Evolutionary conservation across 257 asterid species (phyloP).

Genomic region (Solanum bulbocastanum): DNA sequence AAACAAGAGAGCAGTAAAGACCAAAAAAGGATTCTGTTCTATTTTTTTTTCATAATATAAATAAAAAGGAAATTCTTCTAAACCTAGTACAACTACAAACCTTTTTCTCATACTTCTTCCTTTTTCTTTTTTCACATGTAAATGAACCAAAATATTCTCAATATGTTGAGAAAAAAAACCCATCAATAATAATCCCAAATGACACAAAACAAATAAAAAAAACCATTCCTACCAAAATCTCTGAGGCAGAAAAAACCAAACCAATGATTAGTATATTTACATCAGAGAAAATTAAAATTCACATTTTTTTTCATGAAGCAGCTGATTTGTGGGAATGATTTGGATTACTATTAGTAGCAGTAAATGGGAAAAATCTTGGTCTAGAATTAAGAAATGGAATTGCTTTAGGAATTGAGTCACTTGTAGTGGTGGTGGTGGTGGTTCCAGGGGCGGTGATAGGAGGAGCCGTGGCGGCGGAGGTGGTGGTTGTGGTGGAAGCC

Average conservation of each 20-base stretch:
- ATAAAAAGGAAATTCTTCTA: not conserved
- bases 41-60: not conserved
- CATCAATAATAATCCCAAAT: not conserved
- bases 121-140: not conserved
- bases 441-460: not conserved
- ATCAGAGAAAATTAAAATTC: not conserved
- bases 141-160: not conserved
- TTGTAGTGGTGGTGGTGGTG: not conserved
- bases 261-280: not conserved
- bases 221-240: constrained; percentile 16
- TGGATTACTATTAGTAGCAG: constrained; percentile 10
- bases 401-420: constrained; percentile 18
- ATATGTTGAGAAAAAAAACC: not conserved
- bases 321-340: constrained; percentile 44
- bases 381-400: constrained; percentile 31
- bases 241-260: not conserved
- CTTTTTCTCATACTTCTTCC: not conserved
- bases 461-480: not conserved
- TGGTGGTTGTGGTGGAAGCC: constrained; percentile 29
- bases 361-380: constrained; percentile 54
- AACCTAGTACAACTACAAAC: not conserved
- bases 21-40: not conserved
- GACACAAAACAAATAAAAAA: not conserved
- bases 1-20: not conserved
- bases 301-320: constrained; percentile 17